phyloP scores from a whole-genome alignment of 108 stramenopile species.

The Hondaea fermentalgiana region DNA sequence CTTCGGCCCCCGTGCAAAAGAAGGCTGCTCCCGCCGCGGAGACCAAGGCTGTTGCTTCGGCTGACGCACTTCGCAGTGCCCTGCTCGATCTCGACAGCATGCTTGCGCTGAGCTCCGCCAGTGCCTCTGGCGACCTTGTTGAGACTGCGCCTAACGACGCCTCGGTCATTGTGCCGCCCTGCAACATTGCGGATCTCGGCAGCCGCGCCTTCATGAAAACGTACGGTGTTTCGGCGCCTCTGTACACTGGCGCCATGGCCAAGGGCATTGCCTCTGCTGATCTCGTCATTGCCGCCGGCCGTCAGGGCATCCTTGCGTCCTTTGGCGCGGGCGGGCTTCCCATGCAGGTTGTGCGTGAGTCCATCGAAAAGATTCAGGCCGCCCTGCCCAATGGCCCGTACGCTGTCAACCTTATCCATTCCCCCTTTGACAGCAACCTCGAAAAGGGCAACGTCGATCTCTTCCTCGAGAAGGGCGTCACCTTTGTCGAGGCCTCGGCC shows the following conservation, averaged over 20 bases:
- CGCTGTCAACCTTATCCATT: background rate
- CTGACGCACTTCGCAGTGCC: background rate
- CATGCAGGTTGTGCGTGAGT: background rate
- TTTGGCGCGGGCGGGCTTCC: background rate
- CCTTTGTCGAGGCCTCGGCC: background rate
- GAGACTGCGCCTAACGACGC: background rate
- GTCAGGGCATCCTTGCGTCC: background rate
- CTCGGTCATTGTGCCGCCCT: background rate
- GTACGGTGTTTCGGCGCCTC: background rate
- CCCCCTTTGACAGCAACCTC: background rate
- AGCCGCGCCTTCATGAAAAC: background rate
- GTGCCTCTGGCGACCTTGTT: background rate
- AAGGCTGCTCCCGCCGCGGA: background rate
- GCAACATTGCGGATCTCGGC: background rate
- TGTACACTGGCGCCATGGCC: background rate
- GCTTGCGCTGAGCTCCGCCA: background rate
- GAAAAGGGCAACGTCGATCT: background rate
- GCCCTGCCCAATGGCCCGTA: background rate
- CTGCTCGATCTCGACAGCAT: background rate
- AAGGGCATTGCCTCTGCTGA: background rate
- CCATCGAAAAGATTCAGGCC: background rate
- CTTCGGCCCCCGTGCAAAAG: background rate
- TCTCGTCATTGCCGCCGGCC: background rate
- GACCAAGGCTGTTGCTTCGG: background rate
- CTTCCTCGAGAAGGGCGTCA: background rate